Conservation (phyloP, 805 yeast species). For the Tetrapisispora fleetii region DNA sequence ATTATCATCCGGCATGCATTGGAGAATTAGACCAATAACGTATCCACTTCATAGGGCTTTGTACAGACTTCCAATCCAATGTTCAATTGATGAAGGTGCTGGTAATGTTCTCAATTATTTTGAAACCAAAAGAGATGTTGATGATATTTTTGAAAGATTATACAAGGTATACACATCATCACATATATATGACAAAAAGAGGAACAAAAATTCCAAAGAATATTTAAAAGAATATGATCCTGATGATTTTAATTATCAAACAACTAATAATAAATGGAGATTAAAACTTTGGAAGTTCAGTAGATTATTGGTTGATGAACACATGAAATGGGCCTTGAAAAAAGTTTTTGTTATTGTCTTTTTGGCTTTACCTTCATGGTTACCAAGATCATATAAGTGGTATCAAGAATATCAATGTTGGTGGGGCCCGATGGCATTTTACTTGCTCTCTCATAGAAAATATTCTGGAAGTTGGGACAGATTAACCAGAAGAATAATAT, state of each 20-base stretch:
- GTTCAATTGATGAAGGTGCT: constrained; percentile 39
- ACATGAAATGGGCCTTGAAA: constrained; percentile 37
- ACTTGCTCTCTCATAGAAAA: constrained; percentile 34
- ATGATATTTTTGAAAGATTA: constrained; percentile 36
- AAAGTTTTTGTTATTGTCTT: constrained; percentile 30
- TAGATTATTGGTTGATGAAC: constrained; percentile 28
- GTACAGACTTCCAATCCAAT: constrained; percentile 33
- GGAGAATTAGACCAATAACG: constrained; percentile 26
- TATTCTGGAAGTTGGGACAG: constrained; percentile 31
- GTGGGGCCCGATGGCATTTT: constrained; percentile 35
- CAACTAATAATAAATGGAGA: constrained; percentile 29
- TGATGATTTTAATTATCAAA: constrained; percentile 34
- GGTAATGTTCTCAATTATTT: constrained; percentile 35
- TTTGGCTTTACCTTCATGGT: constrained; percentile 37
- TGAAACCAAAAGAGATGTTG: constrained; percentile 36
- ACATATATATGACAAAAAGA: constrained; percentile 13
- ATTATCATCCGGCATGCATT: constrained; percentile 21
- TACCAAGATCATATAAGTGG: constrained; percentile 34
- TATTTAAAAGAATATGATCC: constrained; percentile 33
- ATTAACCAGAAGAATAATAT: constrained; percentile 25
- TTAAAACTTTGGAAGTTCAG: constrained; percentile 33
- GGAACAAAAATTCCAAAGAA: constrained; percentile 2
- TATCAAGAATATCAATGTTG: constrained; percentile 34
- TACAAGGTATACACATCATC: constrained; percentile 38
- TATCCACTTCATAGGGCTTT: constrained; percentile 35